Base-by-base conservation (phyloP, 1,284 basidiomycete genomes). In the Ceratobasidium sp. region DNA sequence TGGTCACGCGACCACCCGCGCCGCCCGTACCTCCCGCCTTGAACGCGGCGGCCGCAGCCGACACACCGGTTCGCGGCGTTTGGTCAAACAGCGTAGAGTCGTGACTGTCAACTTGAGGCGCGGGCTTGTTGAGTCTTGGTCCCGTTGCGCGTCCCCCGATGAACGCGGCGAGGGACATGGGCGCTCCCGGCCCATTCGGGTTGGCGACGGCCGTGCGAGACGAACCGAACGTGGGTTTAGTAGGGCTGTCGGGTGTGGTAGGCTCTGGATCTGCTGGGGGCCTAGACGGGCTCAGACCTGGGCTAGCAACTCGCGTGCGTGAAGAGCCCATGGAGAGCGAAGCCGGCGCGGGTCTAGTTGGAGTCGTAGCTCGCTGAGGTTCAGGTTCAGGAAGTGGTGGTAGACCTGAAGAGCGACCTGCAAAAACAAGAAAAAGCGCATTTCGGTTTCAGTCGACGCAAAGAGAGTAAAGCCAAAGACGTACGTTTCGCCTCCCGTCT, bases 131-230 rank as follows among this genome's bases (percentile, higher is more conserved):
- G 49, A 95, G 87, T 58, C 91, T 87, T 9, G 94, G 94, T 23
- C 92, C 92, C 60, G 89, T 89, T 28, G 92, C 91, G 64, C 88
- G 89, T 3, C 93, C 93, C 60, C 94, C 94, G 79, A 95, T 94
- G 83, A 94, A 94, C 1, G 91, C 88, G 1, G 94, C 94, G 23
- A 95, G 88, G 0, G 94, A 94, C 9, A 92, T 89, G 0, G 90
- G 86, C 64, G 88, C 88, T 0, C 86, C 66, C 18, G 40, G 40
- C 39, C 33, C 58, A 28, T 13, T 26, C 18, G 73, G 49, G 46
- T 68, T 69, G 44, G 33, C 55, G 33, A 18, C 51, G 40, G 26
- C 39, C 10, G 70, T 66, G 20, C 69, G 81, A 78, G 83, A 84
- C 49, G 82, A 80, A 33, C 72, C 72, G 23, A 75, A 75, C 28